Conservation (phyloP, 2,329 filamentous ascomycete genomes). For the Trichoderma hamatum region DNA sequence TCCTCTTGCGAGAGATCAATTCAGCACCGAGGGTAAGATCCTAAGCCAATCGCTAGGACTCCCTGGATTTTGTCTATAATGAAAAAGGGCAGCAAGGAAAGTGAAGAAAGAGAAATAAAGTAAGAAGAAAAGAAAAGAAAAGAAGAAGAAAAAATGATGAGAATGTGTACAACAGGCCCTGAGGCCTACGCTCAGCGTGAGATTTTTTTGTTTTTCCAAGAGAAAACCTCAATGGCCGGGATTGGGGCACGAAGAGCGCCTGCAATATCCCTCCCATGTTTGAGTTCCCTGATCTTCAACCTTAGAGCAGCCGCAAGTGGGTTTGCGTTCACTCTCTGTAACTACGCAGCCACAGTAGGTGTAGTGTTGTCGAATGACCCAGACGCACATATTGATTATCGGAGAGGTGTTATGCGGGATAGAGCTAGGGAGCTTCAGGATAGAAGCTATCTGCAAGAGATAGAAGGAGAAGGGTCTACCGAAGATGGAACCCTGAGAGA, state of each 20-base stretch:
- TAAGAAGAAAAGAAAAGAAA: constrained; percentile 20
- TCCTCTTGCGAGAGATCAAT: constrained; percentile 18
- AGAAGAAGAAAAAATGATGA: constrained; percentile 10
- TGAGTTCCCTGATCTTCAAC: constrained; percentile 37
- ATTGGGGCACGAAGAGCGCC: constrained; percentile 38
- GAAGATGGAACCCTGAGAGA: background rate
- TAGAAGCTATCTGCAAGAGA: background rate
- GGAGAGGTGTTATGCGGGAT: background rate
- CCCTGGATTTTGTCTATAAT: constrained; percentile 17
- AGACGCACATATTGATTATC: constrained; percentile 40
- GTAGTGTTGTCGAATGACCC: constrained; percentile 40
- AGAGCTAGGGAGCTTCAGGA: background rate
- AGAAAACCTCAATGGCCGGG: constrained; percentile 30
- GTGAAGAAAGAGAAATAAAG: background rate
- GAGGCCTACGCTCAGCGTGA: background rate
- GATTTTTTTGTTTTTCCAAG: background rate
- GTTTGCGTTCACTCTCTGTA: constrained; percentile 34
- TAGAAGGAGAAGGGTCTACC: background rate
- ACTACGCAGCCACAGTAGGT: constrained; percentile 39
- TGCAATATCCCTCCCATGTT: constrained; percentile 41
- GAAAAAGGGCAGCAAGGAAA: constrained; percentile 7
- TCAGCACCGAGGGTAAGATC: background rate
- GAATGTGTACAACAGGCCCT: background rate
- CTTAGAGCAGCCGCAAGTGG: constrained; percentile 37
- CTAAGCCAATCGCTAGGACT: constrained; percentile 1